Base-by-base conservation (phyloP, 305 asterid genomes). In the Fraxinus floribunda region DNA sequence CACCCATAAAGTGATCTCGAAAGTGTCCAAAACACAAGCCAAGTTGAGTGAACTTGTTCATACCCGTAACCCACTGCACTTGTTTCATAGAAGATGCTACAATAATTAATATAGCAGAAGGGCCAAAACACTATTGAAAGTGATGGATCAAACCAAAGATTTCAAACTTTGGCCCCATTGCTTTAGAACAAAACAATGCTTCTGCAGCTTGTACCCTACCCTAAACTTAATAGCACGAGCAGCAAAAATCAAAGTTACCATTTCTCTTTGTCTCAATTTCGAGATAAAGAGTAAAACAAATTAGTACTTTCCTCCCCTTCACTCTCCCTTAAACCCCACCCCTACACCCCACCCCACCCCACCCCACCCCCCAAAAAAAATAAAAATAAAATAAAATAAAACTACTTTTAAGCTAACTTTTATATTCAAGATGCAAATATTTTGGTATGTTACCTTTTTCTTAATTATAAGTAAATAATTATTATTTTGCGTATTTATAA, bases 161-260 rank as follows among this genome's bases (percentile, higher is more conserved):
- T 79, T 66, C 82, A 64, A 79, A 16, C 13, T 39, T 32, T 66
- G 46, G 76, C 82, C 46, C 39, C 73, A 52, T 77, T 30, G 15
- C 52, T 46, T 55, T 52, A 35, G 35, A 29, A 32, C 80, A 78
- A 55, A 78, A 16, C 71, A 26, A 76, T n/a, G 38, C 60, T n/a
- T 57, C 70, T 49, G 70, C 39, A 60, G 29, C 18, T 49, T 49
- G 35, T 24, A 26, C 24, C 29, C 0, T n/a, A n/a, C n/a, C n/a
- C n/a, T n/a, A n/a, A n/a, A n/a, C n/a, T n/a, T n/a, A n/a, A n/a
- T n/a, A n/a, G n/a, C n/a, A n/a, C n/a, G n/a, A n/a, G n/a, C n/a
- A n/a, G n/a, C n/a, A n/a, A 55, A n/a, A 55, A 55, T 15, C 66
- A 55, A 55, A 55, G 57, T 9, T 8, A 39, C 46, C 46, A 39